These are phyloP conservation scores for Coemansia sp. DNA, from an alignment of 192 early-diverging fungal species.

Conservation along the genomic window DNA sequence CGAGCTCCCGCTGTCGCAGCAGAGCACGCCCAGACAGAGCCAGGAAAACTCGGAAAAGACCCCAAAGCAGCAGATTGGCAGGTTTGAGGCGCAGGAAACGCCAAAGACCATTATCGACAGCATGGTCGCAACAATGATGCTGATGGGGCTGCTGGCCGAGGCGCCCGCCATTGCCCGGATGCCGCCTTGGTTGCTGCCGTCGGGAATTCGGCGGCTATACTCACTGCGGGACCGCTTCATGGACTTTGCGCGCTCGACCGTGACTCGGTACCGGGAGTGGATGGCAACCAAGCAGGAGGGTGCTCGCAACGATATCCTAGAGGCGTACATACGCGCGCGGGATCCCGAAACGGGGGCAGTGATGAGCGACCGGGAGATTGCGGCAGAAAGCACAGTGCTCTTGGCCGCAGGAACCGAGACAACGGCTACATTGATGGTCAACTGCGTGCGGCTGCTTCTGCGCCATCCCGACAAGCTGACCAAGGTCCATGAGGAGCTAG, in stretches of 20 bases:
- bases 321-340: slow-evolving; percentile 7
- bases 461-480: slow-evolving; percentile 8
- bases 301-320: slow-evolving; percentile 10
- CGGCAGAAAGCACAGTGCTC: slow-evolving; percentile 18
- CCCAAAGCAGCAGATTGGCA: neutral
- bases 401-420: slow-evolving; percentile 29
- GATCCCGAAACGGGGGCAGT: slow-evolving; percentile 21
- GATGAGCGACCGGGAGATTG: slow-evolving; percentile 8
- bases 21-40: neutral
- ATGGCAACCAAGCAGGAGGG: neutral
- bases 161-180: slow-evolving; percentile 1
- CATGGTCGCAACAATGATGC: slow-evolving; percentile 17
- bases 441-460: slow-evolving; percentile 9
- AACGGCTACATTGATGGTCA: slow-evolving; percentile 5
- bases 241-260: neutral
- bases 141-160: slow-evolving; percentile 18
- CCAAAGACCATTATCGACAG: slow-evolving; percentile 2
- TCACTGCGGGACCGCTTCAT: slow-evolving; percentile 4
- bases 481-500: neutral
- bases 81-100: slow-evolving; percentile 1
- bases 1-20: neutral
- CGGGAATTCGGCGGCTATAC: slow-evolving; percentile 1
- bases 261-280: neutral
- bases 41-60: neutral
- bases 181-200: neutral